Evolutionary conservation across 768 basidiomycete species (phyloP).

Genomic region (Crucibulum laeve): DNA sequence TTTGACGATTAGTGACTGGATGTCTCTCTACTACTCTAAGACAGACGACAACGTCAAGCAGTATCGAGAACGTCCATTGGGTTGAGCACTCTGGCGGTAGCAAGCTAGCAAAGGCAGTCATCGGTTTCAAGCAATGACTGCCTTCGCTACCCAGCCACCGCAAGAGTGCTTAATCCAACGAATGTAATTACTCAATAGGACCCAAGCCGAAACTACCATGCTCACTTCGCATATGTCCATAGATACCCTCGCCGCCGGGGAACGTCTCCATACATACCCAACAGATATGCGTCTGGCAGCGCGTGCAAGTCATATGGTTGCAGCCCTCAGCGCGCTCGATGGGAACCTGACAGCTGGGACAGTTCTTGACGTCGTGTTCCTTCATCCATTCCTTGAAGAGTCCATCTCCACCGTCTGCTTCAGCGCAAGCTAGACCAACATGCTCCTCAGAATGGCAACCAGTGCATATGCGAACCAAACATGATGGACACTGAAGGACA

Average conservation of each 20-base stretch:
- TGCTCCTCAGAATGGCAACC: constrained; percentile 54
- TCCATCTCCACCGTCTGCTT: constrained; percentile 48
- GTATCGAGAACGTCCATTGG: too few relatives aligned
- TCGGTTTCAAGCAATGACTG: too few relatives aligned
- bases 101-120: too few relatives aligned
- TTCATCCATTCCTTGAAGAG: constrained; percentile 63
- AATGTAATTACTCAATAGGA: constrained; percentile 9
- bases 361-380: constrained; percentile 64
- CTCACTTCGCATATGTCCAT: constrained; percentile 64
- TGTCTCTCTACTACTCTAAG: too few relatives aligned
- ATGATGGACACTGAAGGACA: constrained; percentile 66
- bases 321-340: constrained; percentile 77
- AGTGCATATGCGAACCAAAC: constrained; percentile 65
- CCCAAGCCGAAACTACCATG: constrained; percentile 63
- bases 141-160: too few relatives aligned
- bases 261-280: constrained; percentile 79
- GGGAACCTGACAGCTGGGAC: constrained; percentile 64
- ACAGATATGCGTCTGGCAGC: constrained; percentile 74
- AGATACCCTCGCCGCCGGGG: constrained; percentile 64
- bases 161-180: too few relatives aligned
- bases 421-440: constrained; percentile 62
- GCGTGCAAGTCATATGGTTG: constrained; percentile 78
- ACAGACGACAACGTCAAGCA: too few relatives aligned
- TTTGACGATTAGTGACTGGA: too few relatives aligned
- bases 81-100: too few relatives aligned